These are phyloP conservation scores for Populus nigra DNA, from an alignment of 345 rosid species.

Conservation along the genomic window DNA sequence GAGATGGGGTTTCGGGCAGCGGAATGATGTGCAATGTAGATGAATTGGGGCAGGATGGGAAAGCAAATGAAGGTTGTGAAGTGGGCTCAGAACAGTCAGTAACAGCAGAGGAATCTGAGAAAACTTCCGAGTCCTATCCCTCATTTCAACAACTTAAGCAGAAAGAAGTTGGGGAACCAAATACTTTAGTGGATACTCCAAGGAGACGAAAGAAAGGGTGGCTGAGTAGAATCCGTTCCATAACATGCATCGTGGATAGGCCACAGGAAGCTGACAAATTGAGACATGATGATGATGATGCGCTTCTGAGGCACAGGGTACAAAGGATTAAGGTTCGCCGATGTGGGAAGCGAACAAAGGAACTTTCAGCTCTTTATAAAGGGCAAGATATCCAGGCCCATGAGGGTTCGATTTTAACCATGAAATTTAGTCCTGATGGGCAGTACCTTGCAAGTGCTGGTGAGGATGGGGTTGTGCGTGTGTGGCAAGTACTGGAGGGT, in stretches of 20 bases:
- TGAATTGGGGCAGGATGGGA: slow-evolving; percentile 30
- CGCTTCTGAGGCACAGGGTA: slow-evolving; percentile 19
- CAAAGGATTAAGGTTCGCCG: slow-evolving; percentile 18
- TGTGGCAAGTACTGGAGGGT: slow-evolving; percentile 65
- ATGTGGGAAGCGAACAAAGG: slow-evolving; percentile 51
- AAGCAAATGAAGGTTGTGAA: slow-evolving; percentile 28
- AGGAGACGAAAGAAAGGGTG: slow-evolving; percentile 43
- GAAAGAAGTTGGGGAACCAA: slow-evolving; percentile 21
- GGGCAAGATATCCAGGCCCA: slow-evolving; percentile 78
- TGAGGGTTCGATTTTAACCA: slow-evolving; percentile 59
- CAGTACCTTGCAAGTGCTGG: slow-evolving; percentile 70
- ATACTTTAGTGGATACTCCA: slow-evolving; percentile 15
- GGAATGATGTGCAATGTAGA: slow-evolving; percentile 32
- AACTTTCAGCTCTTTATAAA: slow-evolving; percentile 58
- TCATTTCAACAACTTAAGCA: slow-evolving; percentile 18
- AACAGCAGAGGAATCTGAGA: slow-evolving; percentile 48
- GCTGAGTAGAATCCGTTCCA: slow-evolving; percentile 51
- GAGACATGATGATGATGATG: slow-evolving; percentile 30
- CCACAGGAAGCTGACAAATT: slow-evolving; percentile 24
- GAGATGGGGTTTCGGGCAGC: slow-evolving; percentile 36
- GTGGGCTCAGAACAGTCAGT: slow-evolving; percentile 37
- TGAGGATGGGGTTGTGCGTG: slow-evolving; percentile 63
- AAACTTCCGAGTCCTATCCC: slow-evolving; percentile 26
- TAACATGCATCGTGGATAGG: slow-evolving; percentile 31
- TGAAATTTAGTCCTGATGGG: slow-evolving; percentile 79